Evolutionary conservation across 2,329 filamentous ascomycete species (phyloP).

Genomic region (Rhynchosporium graminicola): DNA sequence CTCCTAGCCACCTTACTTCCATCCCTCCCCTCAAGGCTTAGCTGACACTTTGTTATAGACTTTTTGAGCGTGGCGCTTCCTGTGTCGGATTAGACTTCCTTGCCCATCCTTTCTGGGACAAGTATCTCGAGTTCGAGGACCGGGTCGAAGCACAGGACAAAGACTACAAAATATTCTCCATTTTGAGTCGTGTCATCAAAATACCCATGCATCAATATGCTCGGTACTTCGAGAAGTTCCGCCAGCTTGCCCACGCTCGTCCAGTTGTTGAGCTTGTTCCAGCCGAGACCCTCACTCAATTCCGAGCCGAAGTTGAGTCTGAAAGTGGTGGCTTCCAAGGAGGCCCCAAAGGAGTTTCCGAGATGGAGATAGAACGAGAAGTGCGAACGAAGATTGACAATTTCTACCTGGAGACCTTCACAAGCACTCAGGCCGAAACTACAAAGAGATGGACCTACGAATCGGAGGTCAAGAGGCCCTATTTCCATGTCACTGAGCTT

Average conservation of each 20-base stretch:
- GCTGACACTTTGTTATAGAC: slow-evolving; percentile 52
- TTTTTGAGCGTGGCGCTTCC: slow-evolving; percentile 87
- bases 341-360: slow-evolving; percentile 54
- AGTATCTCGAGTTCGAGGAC: slow-evolving; percentile 96
- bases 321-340: slow-evolving; percentile 57
- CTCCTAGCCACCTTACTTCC: slow-evolving; percentile 47
- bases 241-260: slow-evolving; percentile 69
- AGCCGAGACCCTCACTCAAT: slow-evolving; percentile 64
- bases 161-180: slow-evolving; percentile 80
- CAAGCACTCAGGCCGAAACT: slow-evolving; percentile 80
- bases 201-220: slow-evolving; percentile 97
- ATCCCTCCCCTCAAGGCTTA: slow-evolving; percentile 30
- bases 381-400: slow-evolving; percentile 77
- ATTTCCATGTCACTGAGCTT: slow-evolving; percentile 94
- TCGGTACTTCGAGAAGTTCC: slow-evolving; percentile 90
- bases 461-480: slow-evolving; percentile 90
- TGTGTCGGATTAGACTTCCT: slow-evolving; percentile 91
- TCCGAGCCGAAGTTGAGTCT: slow-evolving; percentile 70
- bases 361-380: slow-evolving; percentile 81
- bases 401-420: slow-evolving; percentile 79
- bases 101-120: slow-evolving; percentile 97
- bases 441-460: slow-evolving; percentile 95
- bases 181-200: slow-evolving; percentile 78
- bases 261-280: slow-evolving; percentile 74
- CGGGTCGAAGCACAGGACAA: slow-evolving; percentile 80